These are phyloP conservation scores for Cordyceps farinosa DNA, from an alignment of 2,329 filamentous ascomycete species.

Conservation along the genomic window DNA sequence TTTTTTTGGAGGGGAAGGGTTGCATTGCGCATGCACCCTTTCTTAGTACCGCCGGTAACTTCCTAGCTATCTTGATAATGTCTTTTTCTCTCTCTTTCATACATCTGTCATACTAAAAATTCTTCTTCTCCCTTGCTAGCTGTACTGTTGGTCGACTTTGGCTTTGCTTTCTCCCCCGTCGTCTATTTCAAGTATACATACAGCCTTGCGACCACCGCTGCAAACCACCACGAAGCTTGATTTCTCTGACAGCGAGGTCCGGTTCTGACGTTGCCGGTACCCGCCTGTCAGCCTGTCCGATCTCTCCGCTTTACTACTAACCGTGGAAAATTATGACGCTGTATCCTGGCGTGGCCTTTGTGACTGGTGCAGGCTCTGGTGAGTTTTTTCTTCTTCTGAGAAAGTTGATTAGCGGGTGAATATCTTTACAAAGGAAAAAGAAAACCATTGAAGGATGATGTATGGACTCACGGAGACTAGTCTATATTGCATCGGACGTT, in stretches of 20 bases:
- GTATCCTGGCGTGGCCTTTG: slow-evolving; percentile 30
- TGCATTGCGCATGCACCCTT: not conserved
- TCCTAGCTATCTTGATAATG: too few species aligned
- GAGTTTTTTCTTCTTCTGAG: not conserved
- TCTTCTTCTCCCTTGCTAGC: too few species aligned
- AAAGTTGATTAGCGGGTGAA: too few species aligned
- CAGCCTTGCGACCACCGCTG: not conserved
- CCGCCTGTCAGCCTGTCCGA: not conserved
- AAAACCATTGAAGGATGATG: not conserved
- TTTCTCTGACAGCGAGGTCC: not conserved
- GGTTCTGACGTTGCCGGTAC: not conserved
- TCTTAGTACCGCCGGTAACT: not conserved
- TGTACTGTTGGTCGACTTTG: too few species aligned
- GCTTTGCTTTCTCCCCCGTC: too few species aligned
- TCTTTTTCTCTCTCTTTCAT: too few species aligned
- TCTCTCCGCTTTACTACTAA: not conserved
- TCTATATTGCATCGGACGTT: not conserved
- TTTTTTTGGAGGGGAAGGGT: not conserved
- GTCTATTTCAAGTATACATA: too few species aligned
- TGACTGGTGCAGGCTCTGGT: slow-evolving; percentile 33
- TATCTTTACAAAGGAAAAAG: too few species aligned
- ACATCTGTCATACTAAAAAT: too few species aligned
- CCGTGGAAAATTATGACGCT: slow-evolving; percentile 20
- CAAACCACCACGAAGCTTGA: not conserved
- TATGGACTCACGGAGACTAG: too few species aligned